Conservation (phyloP, 345 rosid genomes). For the Heritiera littoralis region DNA sequence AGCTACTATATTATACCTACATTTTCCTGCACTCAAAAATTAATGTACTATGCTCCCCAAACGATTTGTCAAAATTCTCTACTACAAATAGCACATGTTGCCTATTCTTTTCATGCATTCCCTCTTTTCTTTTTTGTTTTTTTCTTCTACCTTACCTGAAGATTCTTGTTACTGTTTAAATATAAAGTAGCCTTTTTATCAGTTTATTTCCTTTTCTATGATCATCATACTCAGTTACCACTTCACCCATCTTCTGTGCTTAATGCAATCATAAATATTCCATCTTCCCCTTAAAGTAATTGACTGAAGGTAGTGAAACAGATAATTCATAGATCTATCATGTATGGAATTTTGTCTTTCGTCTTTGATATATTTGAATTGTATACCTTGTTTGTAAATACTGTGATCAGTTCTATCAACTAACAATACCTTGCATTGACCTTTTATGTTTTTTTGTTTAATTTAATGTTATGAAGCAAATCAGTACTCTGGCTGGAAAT, state of each 20-base stretch:
- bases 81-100: neutral
- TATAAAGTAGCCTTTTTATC: neutral
- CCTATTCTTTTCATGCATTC: neutral
- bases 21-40: neutral
- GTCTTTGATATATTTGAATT: neutral
- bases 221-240: neutral
- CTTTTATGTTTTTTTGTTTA: neutral
- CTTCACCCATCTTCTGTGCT: neutral
- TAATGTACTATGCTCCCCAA: neutral
- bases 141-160: neutral
- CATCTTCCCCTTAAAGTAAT: neutral
- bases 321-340: neutral
- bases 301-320: neutral
- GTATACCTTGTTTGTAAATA: neutral
- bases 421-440: constrained; percentile 10
- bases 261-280: neutral
- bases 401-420: neutral
- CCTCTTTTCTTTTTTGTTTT: neutral
- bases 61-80: neutral
- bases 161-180: neutral
- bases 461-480: constrained; percentile 60
- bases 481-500: constrained; percentile 95
- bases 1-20: neutral
- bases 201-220: neutral
- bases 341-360: neutral